Evolutionary conservation across 768 basidiomycete genomes (phyloP).

Genomic region (Roridomyces roridus): DNA sequence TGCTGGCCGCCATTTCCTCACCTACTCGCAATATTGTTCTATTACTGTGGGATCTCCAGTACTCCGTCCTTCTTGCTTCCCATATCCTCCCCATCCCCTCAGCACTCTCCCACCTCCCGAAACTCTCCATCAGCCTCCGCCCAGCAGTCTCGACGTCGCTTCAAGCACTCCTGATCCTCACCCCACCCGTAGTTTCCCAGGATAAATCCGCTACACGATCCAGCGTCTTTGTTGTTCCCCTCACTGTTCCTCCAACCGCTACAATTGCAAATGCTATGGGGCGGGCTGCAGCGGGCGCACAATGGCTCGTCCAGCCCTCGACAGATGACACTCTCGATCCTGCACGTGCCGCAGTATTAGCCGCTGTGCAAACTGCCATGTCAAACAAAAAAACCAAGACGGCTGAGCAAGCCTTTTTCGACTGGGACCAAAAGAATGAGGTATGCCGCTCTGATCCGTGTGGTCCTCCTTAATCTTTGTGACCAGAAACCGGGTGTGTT

Average conservation of each 20-base stretch:
- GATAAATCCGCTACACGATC: conserved; percentile 46
- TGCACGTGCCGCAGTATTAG: conserved; percentile 39
- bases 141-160: conserved; percentile 43
- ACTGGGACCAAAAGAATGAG: conserved; percentile 49
- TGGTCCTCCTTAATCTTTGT: conserved; percentile 16
- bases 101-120: conserved; percentile 37
- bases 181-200: conserved; percentile 37
- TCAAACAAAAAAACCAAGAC: conserved; percentile 49
- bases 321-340: conserved; percentile 25
- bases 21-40: conserved; percentile 53
- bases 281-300: conserved; percentile 45
- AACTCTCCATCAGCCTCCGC: conserved; percentile 34
- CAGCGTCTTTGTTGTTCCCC: conserved; percentile 65
- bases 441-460: too few species aligned
- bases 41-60: conserved; percentile 74
- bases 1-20: conserved; percentile 53
- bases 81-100: conserved; percentile 58
- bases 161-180: conserved; percentile 60
- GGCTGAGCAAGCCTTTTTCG: conserved; percentile 66
- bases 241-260: conserved; percentile 57
- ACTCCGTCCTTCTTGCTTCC: conserved; percentile 65
- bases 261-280: conserved; percentile 72
- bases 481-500: conserved; percentile 15
- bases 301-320: conserved; percentile 48
- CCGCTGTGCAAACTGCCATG: conserved; percentile 46